Percentiles rank a stretch among this genome's conserved stretches.
Evolutionary conservation across 345 rosid genomes (phyloP).

Genomic region (Gossypium raimondii): DNA sequence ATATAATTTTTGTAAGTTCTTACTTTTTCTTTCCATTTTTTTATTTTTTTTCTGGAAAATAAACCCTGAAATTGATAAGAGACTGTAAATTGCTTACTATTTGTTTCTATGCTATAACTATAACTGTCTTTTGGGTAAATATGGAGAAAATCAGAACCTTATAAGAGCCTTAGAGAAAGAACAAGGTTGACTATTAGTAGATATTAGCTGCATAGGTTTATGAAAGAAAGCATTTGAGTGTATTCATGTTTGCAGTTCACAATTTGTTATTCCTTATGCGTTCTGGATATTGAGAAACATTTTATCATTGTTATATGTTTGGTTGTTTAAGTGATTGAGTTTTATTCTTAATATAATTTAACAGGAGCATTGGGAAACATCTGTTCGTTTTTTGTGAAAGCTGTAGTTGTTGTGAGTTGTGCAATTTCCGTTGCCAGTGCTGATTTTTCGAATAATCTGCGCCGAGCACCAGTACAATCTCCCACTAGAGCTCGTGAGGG

Average conservation of each 20-base stretch:
- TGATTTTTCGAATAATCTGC: conserved; percentile 23
- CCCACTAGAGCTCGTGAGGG: conserved; percentile 35
- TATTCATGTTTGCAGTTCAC: background rate
- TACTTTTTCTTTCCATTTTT: background rate
- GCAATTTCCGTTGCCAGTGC: conserved; percentile 37
- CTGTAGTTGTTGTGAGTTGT: conserved; percentile 34
- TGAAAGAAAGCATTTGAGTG: background rate
- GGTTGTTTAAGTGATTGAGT: conserved; percentile 2
- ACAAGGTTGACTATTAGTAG: background rate
- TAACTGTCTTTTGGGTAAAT: background rate
- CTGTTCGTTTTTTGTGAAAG: conserved; percentile 32
- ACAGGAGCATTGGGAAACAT: conserved; percentile 42
- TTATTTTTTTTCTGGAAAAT: background rate
- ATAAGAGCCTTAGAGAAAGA: background rate
- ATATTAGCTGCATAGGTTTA: background rate
- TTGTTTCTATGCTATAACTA: background rate
- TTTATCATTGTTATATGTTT: background rate
- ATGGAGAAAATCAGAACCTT: background rate
- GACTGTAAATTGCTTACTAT: background rate
- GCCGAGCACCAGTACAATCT: conserved; percentile 34
- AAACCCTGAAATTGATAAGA: background rate
- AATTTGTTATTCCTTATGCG: background rate
- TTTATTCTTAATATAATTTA: conserved; percentile 12
- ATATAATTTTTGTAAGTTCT: background rate
- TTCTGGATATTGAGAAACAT: conserved; percentile 6